These are phyloP conservation scores for Astrothelium macrocarpum DNA, from an alignment of 495 filamentous ascomycete species.

Conservation along the genomic window DNA sequence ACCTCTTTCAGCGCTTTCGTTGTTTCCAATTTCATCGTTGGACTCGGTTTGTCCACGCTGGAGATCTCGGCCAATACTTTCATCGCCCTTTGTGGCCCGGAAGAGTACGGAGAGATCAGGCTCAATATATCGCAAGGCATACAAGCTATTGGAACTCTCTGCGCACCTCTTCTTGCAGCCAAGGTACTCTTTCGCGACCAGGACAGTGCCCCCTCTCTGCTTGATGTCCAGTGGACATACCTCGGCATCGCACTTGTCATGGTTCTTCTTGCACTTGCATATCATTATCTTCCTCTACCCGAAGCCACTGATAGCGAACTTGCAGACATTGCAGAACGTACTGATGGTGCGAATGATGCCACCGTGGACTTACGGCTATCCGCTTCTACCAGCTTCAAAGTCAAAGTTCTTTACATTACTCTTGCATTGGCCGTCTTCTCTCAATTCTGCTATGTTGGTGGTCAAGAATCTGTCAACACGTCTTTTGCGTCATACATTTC, in stretches of 20 bases:
- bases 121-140: conserved; percentile 58
- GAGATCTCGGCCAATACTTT: conserved; percentile 62
- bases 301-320: conserved; percentile 59
- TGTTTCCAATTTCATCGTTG: conserved; percentile 59
- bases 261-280: conserved; percentile 51
- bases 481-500: conserved; percentile 38
- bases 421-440: conserved; percentile 47
- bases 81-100: conserved; percentile 57
- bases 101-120: conserved; percentile 54
- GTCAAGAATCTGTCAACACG: conserved; percentile 50
- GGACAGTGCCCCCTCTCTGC: conserved; percentile 43
- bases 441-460: conserved; percentile 57
- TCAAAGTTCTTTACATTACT: conserved; percentile 49
- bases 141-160: conserved; percentile 55
- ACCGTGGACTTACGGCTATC: conserved; percentile 17
- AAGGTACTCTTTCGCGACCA: conserved; percentile 45
- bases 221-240: conserved; percentile 64
- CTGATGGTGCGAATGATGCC: conserved; percentile 42
- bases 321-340: conserved; percentile 43
- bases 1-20: conserved; percentile 56
- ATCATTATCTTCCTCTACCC: conserved; percentile 57
- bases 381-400: conserved; percentile 20
- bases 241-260: conserved; percentile 59
- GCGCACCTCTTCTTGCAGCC: conserved; percentile 53
- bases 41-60: conserved; percentile 51